These are phyloP conservation scores for Dalbergia cultrata DNA, from an alignment of 306 rosid species.

Conservation along the genomic window DNA sequence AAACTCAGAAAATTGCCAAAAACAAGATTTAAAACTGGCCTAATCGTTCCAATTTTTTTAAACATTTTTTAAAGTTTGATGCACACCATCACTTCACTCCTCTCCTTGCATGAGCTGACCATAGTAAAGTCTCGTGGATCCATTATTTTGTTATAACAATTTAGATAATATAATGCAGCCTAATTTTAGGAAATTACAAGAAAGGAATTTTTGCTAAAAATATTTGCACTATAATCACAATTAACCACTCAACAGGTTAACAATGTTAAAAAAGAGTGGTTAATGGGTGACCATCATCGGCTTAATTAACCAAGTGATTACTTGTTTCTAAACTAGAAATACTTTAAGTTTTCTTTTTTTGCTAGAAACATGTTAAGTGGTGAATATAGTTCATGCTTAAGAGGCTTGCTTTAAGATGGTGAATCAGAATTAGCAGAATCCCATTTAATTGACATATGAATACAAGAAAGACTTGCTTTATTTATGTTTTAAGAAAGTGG, in stretches of 20 bases:
- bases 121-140: neutral
- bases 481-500: slow-evolving; percentile 27
- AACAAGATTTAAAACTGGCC: neutral
- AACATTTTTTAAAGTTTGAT: neutral
- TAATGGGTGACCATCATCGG: neutral
- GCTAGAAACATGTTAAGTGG: neutral
- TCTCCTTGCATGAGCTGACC: neutral
- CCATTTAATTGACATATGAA: neutral
- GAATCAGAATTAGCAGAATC: slow-evolving; percentile 6
- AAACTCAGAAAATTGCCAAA: slow-evolving; percentile 17
- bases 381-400: slow-evolving; percentile 34
- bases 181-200: neutral
- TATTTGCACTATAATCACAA: slow-evolving; percentile 6
- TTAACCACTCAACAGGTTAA: slow-evolving; percentile 1
- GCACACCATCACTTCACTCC: no score
- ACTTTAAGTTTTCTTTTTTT: neutral
- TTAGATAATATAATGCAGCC: neutral
- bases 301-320: slow-evolving; percentile 17
- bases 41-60: neutral
- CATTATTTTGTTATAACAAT: neutral
- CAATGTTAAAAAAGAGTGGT: neutral
- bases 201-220: neutral
- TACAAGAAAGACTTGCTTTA: no score
- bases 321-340: slow-evolving; percentile 31
- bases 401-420: neutral